Base-by-base conservation (phyloP, 305 asterid species). In the Monarda citriodora region DNA sequence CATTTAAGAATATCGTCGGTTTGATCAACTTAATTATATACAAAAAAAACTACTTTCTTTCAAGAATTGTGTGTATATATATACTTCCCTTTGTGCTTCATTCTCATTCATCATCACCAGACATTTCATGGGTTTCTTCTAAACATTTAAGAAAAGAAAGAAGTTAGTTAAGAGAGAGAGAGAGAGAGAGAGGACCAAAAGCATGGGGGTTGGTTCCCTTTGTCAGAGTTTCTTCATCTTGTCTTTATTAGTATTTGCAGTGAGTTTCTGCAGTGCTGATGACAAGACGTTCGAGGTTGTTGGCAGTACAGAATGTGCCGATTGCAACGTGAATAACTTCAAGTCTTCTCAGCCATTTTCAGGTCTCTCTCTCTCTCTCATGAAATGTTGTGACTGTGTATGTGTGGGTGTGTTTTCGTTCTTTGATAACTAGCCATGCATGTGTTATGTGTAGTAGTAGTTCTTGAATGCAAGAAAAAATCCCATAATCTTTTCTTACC, bases 1-100 rank as follows among this genome's bases (percentile, higher is more conserved):
- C 75, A 83, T 80, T 85, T 71, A 88, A 74, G 71, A 65, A 73
- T 53, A 31, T 2, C 73, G 84, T 78, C 84, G 87, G 89, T 69
- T 34, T 71, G 55, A 73, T 57, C 51, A 59, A 61, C 58, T 53
- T 53, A 61, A 53, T 49, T 49, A 74, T 12, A 34, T 5, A 72
- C 38, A 62, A 51, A 46, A 62, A 51, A 46, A 48, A 20, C 12
- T 20, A 36, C 34, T 44, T 32, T 32, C 37, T 52, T 41, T 37
- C n/a, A 25, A 10, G 47, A 61, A 57, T 56, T 42, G 12, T 47
- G 45, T 34, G 63, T 50, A 67, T 23, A 59, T 41, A 58, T 23
- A 66, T 41, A 57, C n/a, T 49, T 14, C 22, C 7, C 40, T 58
- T 49, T 51, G 37, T 55, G 20, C 65, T 49, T 53, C 69, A 59